Percentiles rank a stretch among this genome's conserved stretches.
Evolutionary conservation across 495 filamentous ascomycete species (phyloP).

Genomic region (Trichoderma gamsii): DNA sequence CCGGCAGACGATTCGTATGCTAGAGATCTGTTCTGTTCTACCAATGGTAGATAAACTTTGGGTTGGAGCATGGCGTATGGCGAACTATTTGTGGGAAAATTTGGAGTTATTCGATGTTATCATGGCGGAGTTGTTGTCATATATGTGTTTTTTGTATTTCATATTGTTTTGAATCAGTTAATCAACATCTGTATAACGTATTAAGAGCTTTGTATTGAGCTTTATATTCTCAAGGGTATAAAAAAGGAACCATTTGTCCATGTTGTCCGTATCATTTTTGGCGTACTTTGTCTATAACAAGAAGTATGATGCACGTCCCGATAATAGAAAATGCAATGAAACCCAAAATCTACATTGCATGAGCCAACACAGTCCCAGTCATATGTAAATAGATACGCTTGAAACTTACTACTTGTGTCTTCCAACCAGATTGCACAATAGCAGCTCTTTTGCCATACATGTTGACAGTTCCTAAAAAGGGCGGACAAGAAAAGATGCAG

Average conservation of each 20-base stretch:
- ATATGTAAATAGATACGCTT: background rate
- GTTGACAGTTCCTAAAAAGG: slow-evolving; percentile 57
- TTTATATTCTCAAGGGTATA: background rate
- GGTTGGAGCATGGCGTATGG: background rate
- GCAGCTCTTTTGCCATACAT: slow-evolving; percentile 73
- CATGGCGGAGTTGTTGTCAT: background rate
- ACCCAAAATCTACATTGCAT: slow-evolving; percentile 52
- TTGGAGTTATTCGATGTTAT: background rate
- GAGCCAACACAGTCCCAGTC: background rate
- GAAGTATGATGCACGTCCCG: slow-evolving; percentile 40
- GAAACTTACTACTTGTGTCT: slow-evolving; percentile 68
- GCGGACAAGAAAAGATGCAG: background rate
- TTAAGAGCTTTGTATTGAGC: background rate
- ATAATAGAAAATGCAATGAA: slow-evolving; percentile 74
- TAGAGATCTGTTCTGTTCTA: slow-evolving; percentile 30
- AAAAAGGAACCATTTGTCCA: background rate
- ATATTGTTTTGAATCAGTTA: background rate
- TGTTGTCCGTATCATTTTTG: background rate
- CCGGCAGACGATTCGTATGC: slow-evolving; percentile 19
- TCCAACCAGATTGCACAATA: slow-evolving; percentile 89
- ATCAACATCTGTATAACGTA: background rate
- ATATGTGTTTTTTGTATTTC: background rate
- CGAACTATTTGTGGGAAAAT: background rate
- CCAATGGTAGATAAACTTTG: background rate
- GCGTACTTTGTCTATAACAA: slow-evolving; percentile 5